phyloP scores from a whole-genome alignment of 306 rosid species.

The Cucumis sativus region Cucumber_9930_V3 NC_026658.2:15968501-15969000 shows the following conservation, averaged over 20 bases:
- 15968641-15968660: slow-evolving; percentile 59
- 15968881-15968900: slow-evolving; percentile 55
- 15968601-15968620: slow-evolving; percentile 50
- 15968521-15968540: background rate
- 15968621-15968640: slow-evolving; percentile 41
- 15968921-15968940: slow-evolving; percentile 3
- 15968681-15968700: slow-evolving; percentile 47
- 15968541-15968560: background rate
- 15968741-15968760: slow-evolving; percentile 15
- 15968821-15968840: slow-evolving; percentile 81
- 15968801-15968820: slow-evolving; percentile 88
- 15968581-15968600: slow-evolving; percentile 76
- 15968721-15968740: slow-evolving; percentile 7
- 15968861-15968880: slow-evolving; percentile 69
- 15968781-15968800: slow-evolving; percentile 68
- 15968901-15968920: slow-evolving; percentile 50
- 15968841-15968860: slow-evolving; percentile 50
- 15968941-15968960: background rate
- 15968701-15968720: slow-evolving; percentile 19
- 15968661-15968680: slow-evolving; percentile 69
- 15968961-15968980: background rate
- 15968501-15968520: background rate
- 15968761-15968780: slow-evolving; percentile 18
- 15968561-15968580: background rate
- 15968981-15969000: background rate